phyloP scores from a whole-genome alignment of 2,329 filamentous ascomycete genomes.

The Fusarium tricinctum region DNA sequence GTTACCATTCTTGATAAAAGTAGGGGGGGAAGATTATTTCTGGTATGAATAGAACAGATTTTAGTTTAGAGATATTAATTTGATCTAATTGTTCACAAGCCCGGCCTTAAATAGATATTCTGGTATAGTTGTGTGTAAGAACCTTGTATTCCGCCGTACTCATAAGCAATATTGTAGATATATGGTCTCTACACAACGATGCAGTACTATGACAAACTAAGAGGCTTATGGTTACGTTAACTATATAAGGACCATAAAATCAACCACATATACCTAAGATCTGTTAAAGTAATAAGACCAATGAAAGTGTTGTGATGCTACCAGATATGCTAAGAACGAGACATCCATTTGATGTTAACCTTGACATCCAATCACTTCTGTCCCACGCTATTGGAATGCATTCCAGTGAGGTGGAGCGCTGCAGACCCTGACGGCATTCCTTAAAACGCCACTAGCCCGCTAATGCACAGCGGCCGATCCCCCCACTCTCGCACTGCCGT shows the following conservation, averaged over 20 bases:
- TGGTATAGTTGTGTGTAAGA: neutral
- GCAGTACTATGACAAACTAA: no score
- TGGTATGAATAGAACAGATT: constrained; percentile 1
- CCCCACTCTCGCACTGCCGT: constrained; percentile 32
- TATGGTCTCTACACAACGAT: no score
- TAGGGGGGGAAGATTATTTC: neutral
- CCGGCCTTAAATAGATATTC: neutral
- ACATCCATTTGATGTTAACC: constrained; percentile 6
- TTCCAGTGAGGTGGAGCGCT: constrained; percentile 5
- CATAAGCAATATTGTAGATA: no score
- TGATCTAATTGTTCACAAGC: constrained; percentile 3
- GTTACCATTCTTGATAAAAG: constrained; percentile 9
- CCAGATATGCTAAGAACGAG: neutral
- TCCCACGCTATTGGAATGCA: constrained; percentile 6
- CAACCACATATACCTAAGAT: no score
- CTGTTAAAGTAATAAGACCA: no score
- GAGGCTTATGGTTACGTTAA: no score
- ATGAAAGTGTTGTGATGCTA: no score
- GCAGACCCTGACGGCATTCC: neutral
- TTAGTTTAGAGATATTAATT: constrained; percentile 14
- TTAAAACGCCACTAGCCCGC: neutral
- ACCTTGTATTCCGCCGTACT: no score
- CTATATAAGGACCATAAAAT: no score
- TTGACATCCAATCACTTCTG: neutral
- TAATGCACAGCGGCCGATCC: constrained; percentile 11